A percentile compares a stretch with the other conserved stretches of the same genome.
Evolutionary conservation across 2,329 filamentous ascomycete species (phyloP).

Genomic region (Penicillium sp.): DNA sequence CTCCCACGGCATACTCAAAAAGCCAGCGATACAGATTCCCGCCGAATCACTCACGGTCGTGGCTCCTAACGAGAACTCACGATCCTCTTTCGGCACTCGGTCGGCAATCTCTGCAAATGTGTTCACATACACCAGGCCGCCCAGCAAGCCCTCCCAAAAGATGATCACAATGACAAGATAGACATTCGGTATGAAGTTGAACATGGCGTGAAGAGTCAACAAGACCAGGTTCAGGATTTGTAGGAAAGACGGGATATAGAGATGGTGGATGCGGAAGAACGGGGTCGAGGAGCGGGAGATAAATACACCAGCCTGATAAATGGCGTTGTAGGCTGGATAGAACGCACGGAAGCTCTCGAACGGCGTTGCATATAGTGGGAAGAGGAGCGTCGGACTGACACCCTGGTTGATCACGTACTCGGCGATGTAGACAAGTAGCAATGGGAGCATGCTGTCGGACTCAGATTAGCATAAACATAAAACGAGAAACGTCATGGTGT

Average conservation of each 20-base stretch:
- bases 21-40: conserved; percentile 85
- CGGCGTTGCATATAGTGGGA: conserved; percentile 73
- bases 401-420: conserved; percentile 99
- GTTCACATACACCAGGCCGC: conserved; percentile 91
- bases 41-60: conserved; percentile 90
- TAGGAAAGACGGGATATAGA: conserved; percentile 80
- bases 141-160: conserved; percentile 92
- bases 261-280: conserved; percentile 75
- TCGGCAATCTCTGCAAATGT: conserved; percentile 95
- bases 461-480: conserved; percentile 13
- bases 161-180: conserved; percentile 83
- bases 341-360: conserved; percentile 83
- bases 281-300: conserved; percentile 89
- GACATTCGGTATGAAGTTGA: conserved; percentile 79
- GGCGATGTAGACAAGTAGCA: conserved; percentile 89
- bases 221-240: conserved; percentile 77
- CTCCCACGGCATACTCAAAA: conserved; percentile 81
- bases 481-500: background rate
- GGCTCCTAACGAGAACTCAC: conserved; percentile 88
- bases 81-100: conserved; percentile 70
- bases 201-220: conserved; percentile 74
- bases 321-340: conserved; percentile 91
- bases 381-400: conserved; percentile 84
- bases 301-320: conserved; percentile 95
- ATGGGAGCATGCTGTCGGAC: conserved; percentile 71